Evolutionary conservation across 2,329 filamentous ascomycete species (phyloP), one percentile per base, ranked within the genome.

Genomic region (Corniculantispora saksenae): DNA sequence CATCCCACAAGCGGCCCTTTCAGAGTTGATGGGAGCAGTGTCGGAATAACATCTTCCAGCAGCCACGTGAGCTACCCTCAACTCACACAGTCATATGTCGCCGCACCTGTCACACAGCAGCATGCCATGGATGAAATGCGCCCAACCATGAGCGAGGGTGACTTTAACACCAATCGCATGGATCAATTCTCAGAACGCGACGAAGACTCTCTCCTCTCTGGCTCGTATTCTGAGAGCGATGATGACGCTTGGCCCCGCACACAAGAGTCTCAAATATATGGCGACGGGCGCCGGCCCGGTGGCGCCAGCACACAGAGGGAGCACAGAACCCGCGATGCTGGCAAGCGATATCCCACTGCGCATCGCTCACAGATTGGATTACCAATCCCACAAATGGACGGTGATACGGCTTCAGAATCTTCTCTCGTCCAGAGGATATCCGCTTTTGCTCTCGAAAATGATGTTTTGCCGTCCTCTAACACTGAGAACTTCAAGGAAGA

Each of bases 1-100:
- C 35, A 62, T 27, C 38, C 27, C 9, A 62, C 60, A 13, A 55
- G 50, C n/a, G 60, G 60, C 6, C 60, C 60, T 15, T 62, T 62
- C 6, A 23, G 40, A 23, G 13, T 62, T 32, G 27, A 55, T 35
- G 50, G 60, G 15, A 62, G 60, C 38, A 62, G 60, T 35, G 50
- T 62, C 13, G 60, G 60, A 6, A 55, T 62, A 1, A 12, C 35
- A 9, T 47, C 38, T 27, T 47, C 60, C 6, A 25, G 50, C 38
- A 55, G 60, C 27, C 50, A 54, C 15, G n/a, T 35, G 9, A 62
- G 50, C 15, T 47, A 25, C 15, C 53, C 23, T 1, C 60, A 15
- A 12, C 51, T 54, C 25, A 55, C 60, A 23, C 50, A 38, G 6
- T 55, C 60, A 23, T 23, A 55, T 17, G 50, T 62, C 32, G 60